Percentiles rank a stretch among this genome's conserved stretches.
Evolutionary conservation across 106 monocot species (phyloP).

Genomic region (Dendrobium officinale): DNA sequence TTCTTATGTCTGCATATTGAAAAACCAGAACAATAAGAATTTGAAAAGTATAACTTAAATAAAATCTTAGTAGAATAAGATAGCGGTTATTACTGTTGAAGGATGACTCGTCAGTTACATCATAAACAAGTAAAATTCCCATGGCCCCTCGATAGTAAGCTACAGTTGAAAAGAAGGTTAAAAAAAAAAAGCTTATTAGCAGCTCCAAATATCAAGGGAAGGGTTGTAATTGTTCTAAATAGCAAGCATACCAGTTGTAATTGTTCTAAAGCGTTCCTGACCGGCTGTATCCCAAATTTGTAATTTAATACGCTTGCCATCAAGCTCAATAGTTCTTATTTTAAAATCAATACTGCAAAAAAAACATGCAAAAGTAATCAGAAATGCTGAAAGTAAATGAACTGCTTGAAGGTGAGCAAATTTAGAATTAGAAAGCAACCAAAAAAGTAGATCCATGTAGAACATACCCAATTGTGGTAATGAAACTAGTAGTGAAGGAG

Average conservation of each 20-base stretch:
- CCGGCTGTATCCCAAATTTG: constrained; percentile 33
- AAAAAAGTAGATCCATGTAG: neutral
- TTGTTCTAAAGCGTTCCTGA: constrained; percentile 25
- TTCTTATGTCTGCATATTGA: constrained; percentile 70
- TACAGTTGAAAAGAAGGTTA: constrained; percentile 11
- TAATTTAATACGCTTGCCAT: constrained; percentile 25
- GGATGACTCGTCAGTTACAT: constrained; percentile 97
- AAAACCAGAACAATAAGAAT: neutral
- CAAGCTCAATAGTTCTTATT: constrained; percentile 29
- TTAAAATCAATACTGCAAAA: constrained; percentile 23
- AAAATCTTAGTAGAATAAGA: neutral
- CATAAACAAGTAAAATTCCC: constrained; percentile 99
- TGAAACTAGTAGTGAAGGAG: constrained; percentile 33
- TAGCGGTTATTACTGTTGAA: constrained; percentile 69
- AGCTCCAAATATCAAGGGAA: neutral
- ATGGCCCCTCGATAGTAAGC: constrained; percentile 96
- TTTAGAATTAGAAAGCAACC: neutral
- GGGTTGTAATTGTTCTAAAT: neutral
- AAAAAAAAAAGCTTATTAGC: neutral
- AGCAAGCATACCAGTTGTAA: constrained; percentile 14
- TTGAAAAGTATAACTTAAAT: neutral
- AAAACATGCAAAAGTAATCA: constrained; percentile 5
- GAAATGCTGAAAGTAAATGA: neutral
- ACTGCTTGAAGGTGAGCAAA: neutral
- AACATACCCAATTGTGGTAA: constrained; percentile 28